phyloP scores from a whole-genome alignment of 371 early-diverging fungal species.

The Choanephora cucurbitarum region DNA sequence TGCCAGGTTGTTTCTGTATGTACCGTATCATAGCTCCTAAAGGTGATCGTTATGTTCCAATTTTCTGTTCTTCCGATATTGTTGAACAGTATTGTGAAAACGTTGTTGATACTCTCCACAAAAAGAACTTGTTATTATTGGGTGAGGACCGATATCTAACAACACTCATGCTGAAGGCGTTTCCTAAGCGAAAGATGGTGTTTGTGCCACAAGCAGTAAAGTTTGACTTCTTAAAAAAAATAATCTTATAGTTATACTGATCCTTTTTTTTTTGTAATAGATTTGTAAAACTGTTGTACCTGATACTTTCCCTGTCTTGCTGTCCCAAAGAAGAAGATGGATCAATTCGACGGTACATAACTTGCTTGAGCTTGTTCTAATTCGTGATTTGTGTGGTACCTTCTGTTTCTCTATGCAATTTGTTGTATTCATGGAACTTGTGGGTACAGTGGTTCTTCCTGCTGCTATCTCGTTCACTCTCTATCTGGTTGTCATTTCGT shows the following conservation, averaged over 20 bases:
- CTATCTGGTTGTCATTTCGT: conserved; percentile 69
- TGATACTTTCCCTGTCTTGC: conserved; percentile 80
- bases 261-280: conserved; percentile 20
- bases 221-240: background rate
- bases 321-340: conserved; percentile 95
- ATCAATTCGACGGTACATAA: conserved; percentile 98
- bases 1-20: conserved; percentile 98
- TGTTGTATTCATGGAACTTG: conserved; percentile 89
- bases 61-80: conserved; percentile 82
- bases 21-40: conserved; percentile 88
- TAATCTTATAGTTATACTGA: background rate
- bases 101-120: conserved; percentile 92
- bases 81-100: conserved; percentile 89
- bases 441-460: conserved; percentile 93
- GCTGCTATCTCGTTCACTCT: conserved; percentile 88
- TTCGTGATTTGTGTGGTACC: conserved; percentile 92
- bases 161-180: conserved; percentile 91
- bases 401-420: conserved; percentile 98
- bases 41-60: conserved; percentile 66
- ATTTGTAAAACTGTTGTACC: conserved; percentile 96
- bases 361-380: conserved; percentile 85
- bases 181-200: conserved; percentile 90
- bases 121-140: conserved; percentile 91
- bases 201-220: conserved; percentile 88
- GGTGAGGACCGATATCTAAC: conserved; percentile 97